Evolutionary conservation across 805 yeast species (phyloP).

Genomic region (Candida fluviatilis): DNA sequence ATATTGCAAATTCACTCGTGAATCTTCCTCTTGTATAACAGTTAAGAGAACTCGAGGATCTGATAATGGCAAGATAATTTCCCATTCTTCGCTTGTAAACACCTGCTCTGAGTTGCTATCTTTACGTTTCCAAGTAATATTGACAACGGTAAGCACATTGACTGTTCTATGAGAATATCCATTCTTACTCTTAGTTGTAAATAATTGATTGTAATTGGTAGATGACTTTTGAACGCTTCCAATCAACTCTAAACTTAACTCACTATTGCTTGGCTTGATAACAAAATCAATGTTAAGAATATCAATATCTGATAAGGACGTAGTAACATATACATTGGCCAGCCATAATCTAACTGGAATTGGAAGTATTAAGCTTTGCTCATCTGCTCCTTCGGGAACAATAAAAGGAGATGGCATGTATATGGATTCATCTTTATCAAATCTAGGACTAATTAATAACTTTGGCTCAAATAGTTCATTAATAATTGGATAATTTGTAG

Average conservation of each 20-base stretch:
- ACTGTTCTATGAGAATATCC: constrained; percentile 39
- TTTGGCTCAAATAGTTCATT: constrained; percentile 19
- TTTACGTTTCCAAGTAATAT: constrained; percentile 31
- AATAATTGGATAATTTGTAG: constrained; percentile 19
- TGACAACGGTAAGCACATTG: constrained; percentile 19
- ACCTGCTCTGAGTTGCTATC: constrained; percentile 17
- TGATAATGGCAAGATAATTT: constrained; percentile 53
- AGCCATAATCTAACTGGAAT: constrained; percentile 30
- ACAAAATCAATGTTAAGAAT: constrained; percentile 14
- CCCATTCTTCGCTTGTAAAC: constrained; percentile 40
- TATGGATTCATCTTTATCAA: constrained; percentile 17
- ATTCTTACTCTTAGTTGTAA: constrained; percentile 34
- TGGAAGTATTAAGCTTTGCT: constrained; percentile 20
- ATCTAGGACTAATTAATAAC: constrained; percentile 23
- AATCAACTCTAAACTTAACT: constrained; percentile 17
- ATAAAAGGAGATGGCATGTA: constrained; percentile 38
- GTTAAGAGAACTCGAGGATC: constrained; percentile 65
- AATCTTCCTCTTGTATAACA: constrained; percentile 13
- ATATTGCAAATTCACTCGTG: constrained; percentile 36
- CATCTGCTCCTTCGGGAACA: constrained; percentile 10
- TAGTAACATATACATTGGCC: constrained; percentile 13
- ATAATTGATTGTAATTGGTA: constrained; percentile 14
- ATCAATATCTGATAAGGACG: constrained; percentile 9
- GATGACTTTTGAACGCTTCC: constrained; percentile 4
- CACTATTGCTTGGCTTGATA: constrained; percentile 24